Evolutionary conservation across 192 early-diverging fungal species (phyloP).

Genomic region (Entomortierella parvispora): DNA sequence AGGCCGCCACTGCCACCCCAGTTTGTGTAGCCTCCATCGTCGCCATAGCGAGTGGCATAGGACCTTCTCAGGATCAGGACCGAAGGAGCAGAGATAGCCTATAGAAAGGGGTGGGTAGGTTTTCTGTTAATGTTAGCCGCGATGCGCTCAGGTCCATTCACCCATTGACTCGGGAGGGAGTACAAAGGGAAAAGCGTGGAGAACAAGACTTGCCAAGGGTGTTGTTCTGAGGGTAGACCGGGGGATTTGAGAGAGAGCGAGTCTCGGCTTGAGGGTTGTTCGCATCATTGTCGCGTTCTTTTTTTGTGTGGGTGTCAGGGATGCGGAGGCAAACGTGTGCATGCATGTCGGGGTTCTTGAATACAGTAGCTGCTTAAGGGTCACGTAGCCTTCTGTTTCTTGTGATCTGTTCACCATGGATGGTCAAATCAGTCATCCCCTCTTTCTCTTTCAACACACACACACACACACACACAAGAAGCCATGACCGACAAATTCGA

Average conservation of each 20-base stretch:
- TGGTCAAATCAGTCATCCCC: background rate
- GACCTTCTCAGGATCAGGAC: slow-evolving; percentile 26
- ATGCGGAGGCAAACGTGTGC: background rate
- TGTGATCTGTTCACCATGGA: background rate
- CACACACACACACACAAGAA: background rate
- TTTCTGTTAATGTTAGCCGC: too few species aligned
- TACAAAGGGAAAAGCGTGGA: too few species aligned
- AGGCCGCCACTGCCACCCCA: slow-evolving; percentile 30
- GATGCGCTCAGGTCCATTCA: too few species aligned
- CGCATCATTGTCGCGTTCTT: slow-evolving; percentile 17
- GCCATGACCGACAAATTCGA: slow-evolving; percentile 46
- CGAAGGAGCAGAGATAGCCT: slow-evolving; percentile 26
- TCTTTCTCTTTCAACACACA: slow-evolving; percentile 1
- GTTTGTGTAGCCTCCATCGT: slow-evolving; percentile 26
- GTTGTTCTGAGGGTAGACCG: slow-evolving; percentile 10
- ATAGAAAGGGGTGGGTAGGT: background rate
- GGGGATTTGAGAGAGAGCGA: background rate
- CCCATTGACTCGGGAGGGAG: too few species aligned
- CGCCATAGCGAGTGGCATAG: slow-evolving; percentile 50
- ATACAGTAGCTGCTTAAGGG: too few species aligned
- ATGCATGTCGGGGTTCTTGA: too few species aligned
- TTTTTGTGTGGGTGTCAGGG: background rate
- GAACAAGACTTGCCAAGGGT: slow-evolving; percentile 21
- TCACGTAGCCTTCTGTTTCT: too few species aligned
- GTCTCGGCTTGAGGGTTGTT: slow-evolving; percentile 3